Percentiles rank a stretch among this genome's conserved stretches.
phyloP scores from a whole-genome alignment of 176 grass and related monocot species.

The Carex cristatella region DNA sequence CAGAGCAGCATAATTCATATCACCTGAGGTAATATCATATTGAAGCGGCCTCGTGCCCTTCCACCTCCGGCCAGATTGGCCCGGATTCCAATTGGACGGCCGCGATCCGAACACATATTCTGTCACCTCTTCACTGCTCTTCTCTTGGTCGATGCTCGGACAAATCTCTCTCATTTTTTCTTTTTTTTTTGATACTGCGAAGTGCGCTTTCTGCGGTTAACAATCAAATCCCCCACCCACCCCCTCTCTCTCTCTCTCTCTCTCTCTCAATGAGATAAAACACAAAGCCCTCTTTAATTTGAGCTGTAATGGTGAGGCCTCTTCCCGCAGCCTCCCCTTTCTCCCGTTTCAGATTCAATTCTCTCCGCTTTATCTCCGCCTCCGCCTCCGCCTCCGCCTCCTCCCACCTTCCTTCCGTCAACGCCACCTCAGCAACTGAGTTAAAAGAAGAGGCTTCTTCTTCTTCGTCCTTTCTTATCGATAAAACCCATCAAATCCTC shows the following conservation, averaged over 20 bases:
- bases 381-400: not conserved
- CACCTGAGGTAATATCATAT: no score
- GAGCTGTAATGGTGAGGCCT: constrained; percentile 22
- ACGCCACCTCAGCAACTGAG: not conserved
- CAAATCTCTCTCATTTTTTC: no score
- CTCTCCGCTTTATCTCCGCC: not conserved
- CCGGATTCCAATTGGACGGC: no score
- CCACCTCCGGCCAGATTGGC: no score
- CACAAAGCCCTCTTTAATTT: not conserved
- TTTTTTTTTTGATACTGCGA: no score
- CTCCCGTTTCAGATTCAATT: constrained; percentile 11
- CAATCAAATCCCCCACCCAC: not conserved
- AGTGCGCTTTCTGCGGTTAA: not conserved
- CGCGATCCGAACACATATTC: no score
- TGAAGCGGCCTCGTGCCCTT: no score
- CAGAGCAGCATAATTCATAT: no score
- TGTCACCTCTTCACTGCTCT: no score
- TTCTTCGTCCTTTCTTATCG: constrained; percentile 20
- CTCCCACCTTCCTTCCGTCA: not conserved
- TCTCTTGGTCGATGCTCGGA: no score
- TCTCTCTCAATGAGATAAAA: constrained; percentile 16
- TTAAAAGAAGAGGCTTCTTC: not conserved
- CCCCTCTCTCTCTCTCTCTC: no score
- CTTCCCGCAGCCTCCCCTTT: constrained; percentile 3
- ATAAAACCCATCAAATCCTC: constrained; percentile 27